Evolutionary conservation across 2,329 filamentous ascomycete species (phyloP).

Genomic region (Teratosphaeria viscida): DNA sequence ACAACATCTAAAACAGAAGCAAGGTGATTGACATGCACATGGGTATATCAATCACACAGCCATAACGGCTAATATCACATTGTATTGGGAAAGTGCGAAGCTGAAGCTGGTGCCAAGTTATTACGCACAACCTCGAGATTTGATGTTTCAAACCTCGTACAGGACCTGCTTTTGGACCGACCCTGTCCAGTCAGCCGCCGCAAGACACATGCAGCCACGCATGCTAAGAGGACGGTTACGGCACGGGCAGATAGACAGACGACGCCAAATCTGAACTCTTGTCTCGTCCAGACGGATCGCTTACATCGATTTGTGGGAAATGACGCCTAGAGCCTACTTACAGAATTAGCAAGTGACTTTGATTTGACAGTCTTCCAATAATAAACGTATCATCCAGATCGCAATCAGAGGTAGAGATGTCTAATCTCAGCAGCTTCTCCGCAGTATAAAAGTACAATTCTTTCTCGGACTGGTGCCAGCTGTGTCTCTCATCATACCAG

Average conservation of each 20-base stretch:
- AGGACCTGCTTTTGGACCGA: too few species aligned
- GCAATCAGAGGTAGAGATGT: background rate
- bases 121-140: too few species aligned
- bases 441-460: conserved; percentile 51
- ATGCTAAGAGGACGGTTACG: too few species aligned
- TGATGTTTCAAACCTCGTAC: too few species aligned
- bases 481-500: conserved; percentile 45
- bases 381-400: background rate
- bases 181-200: too few species aligned
- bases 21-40: background rate
- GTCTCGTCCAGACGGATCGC: background rate
- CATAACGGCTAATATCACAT: too few species aligned
- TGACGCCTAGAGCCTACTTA: background rate
- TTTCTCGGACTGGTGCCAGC: conserved; percentile 59
- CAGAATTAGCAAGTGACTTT: background rate
- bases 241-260: too few species aligned
- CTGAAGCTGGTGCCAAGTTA: too few species aligned
- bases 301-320: background rate
- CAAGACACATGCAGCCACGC: too few species aligned
- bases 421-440: conserved; percentile 40
- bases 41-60: background rate
- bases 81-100: too few species aligned
- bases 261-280: background rate
- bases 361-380: too few species aligned
- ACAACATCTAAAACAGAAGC: background rate